Base-by-base conservation (phyloP, 805 yeast genomes). In the Saccharomycopsis amapae region DNA sequence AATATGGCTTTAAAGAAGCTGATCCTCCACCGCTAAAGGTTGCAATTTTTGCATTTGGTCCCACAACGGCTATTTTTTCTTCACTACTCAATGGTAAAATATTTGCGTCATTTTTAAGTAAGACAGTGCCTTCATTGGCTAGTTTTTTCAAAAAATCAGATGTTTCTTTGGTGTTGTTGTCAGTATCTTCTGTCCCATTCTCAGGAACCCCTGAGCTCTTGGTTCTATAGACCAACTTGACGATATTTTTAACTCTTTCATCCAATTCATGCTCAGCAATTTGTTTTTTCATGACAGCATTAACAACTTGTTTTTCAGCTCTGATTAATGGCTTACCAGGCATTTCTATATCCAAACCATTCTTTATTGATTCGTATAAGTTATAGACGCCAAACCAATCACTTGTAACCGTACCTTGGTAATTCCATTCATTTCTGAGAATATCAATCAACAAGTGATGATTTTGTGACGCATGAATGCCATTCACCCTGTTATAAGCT, bases 281-380 rank as follows among this genome's bases (percentile, higher is more conserved):
- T 46, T 66, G 68, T 37, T 64, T 62, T 23, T 65, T 22, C 15
- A 15, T n/a, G 22, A 40, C 38, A 3, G 15, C 32, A 34, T 40
- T 73, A 6, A 73, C 69, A 3, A 69, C 83, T 84, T 78, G 79
- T 55, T 79, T 84, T 57, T 76, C 72, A 20, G 78, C 61, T 53
- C 83, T 62, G 43, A 65, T 62, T 49, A 69, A 73, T 1, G 67
- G 60, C 45, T 73, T 77, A 36, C 79, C 78, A 1, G 84, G 84
- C 83, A 79, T 78, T 9, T 74, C 66, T 81, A 79, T 76, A 59
- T 79, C 85, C 30, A 76, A 60, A 2, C 85, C 85, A 2, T 81
- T 69, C 20, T 75, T 59, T 1, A 75, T 78, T 1, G 79, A 68
- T 42, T 68, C 66, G 4, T 76, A 76, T 5, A 83, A 83, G 5